A percentile compares a stretch with the other conserved stretches of the same genome.
These are phyloP conservation scores for Eucalyptus polyanthemos DNA, from an alignment of 345 rosid species.

Conservation along the genomic window DNA sequence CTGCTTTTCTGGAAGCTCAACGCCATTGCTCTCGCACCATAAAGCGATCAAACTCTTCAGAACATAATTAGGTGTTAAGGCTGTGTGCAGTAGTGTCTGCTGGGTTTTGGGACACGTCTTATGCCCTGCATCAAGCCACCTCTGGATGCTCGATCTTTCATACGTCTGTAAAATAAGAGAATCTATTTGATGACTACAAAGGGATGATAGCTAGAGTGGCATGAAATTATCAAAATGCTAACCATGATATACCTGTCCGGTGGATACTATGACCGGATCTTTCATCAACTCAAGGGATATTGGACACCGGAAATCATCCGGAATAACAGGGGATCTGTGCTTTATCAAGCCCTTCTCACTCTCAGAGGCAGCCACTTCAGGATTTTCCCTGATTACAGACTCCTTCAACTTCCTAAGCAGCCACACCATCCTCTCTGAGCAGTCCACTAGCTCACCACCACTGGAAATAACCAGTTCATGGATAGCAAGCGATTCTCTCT, in stretches of 20 bases:
- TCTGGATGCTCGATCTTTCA: constrained; percentile 91
- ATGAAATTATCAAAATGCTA: not conserved
- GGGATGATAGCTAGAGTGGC: not conserved
- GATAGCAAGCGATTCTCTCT: constrained; percentile 69
- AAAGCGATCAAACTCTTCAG: constrained; percentile 84
- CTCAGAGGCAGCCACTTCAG: constrained; percentile 37
- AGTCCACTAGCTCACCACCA: constrained; percentile 47
- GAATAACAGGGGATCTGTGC: constrained; percentile 91
- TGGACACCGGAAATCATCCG: constrained; percentile 96
- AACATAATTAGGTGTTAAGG: constrained; percentile 84
- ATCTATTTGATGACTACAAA: not conserved
- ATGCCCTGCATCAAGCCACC: constrained; percentile 97
- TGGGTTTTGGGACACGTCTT: constrained; percentile 97
- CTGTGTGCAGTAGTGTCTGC: constrained; percentile 80
- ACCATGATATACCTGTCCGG: constrained; percentile 66
- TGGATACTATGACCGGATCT: constrained; percentile 96
- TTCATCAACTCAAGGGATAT: constrained; percentile 97
- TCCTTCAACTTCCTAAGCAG: constrained; percentile 71
- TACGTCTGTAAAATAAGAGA: constrained; percentile 58
- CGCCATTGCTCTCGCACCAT: constrained; percentile 96
- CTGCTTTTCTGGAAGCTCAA: constrained; percentile 78
- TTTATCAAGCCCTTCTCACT: constrained; percentile 28
- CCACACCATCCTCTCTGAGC: constrained; percentile 46
- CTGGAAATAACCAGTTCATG: constrained; percentile 61
- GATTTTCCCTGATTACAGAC: constrained; percentile 34